Base-by-base conservation (phyloP, 1,139 yeast species). In the Suhomyces bokatorum region DNA sequence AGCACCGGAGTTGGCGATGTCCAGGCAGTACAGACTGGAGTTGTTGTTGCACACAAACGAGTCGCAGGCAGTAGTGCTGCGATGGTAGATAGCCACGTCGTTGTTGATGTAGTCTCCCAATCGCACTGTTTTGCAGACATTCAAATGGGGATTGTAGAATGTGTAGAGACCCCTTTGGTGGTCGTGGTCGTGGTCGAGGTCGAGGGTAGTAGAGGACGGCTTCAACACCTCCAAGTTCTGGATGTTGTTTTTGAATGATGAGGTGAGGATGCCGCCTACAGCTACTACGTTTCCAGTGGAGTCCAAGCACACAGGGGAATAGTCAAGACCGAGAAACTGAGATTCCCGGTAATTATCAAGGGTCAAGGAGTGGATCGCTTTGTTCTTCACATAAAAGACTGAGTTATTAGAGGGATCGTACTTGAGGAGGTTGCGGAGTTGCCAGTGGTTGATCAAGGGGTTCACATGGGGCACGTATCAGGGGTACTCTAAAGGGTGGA, bases 21-120 rank as follows among this genome's bases (percentile, higher is more conserved):
- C 85, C 44, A 87, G 75, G 46, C 78, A 70, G 62, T 90, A 89
- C 43, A 90, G 66, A 46, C 78, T 71, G 40, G 81, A 78, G 61
- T 90, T 97, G 60, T 90, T 90, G 62, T 89, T 90, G 64, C 97
- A 89, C 13, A 87, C 80, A 52, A 79, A 79, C 2, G 90, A 77
- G 42, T 73, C 71, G 58, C 76, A 81, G 34, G 68, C 66, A 44
- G 63, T 64, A 49, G 61, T 55, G 9, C 75, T 62, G 7, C 64
- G 44, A 44, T 69, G 69, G 59, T 76, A 73, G 24, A 87, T 62
- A 1, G 84, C 70, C n/a, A 89, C 95, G 39, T 88, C 81, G 63
- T 90, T 90, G 63, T 88, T 89, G 55, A 90, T 88, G 68, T 83
- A 80, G 39, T 85, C 87, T 0, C 97, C 97, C 35, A 89, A 65